Conservation (phyloP, 306 rosid species). For the Dryas alaskensis region DNA sequence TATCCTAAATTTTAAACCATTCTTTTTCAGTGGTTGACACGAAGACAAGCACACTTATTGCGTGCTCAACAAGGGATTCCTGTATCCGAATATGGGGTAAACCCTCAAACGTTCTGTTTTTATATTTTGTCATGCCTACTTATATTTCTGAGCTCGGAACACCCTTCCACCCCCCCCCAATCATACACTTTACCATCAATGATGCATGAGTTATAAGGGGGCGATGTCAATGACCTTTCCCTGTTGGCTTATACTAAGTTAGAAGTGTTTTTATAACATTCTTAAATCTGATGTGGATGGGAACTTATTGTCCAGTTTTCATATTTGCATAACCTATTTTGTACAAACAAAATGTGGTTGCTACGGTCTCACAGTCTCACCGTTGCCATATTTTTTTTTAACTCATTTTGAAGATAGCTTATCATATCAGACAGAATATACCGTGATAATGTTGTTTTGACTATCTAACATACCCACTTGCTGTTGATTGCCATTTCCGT, state of each 20-base stretch:
- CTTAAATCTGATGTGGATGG: no score
- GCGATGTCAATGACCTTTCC: no score
- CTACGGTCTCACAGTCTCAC: not conserved
- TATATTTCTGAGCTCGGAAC: not conserved
- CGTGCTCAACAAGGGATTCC: constrained; percentile 99
- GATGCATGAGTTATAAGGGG: no score
- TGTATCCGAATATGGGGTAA: constrained; percentile 89
- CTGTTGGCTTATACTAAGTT: no score
- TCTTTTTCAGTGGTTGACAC: constrained; percentile 75
- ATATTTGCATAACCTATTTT: not conserved
- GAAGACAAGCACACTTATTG: constrained; percentile 88
- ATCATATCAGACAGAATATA: not conserved
- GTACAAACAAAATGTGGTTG: not conserved
- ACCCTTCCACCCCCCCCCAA: no score
- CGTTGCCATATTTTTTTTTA: not conserved
- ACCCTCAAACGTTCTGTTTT: constrained; percentile 1
- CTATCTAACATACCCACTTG: not conserved
- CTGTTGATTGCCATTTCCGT: not conserved
- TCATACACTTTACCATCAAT: no score
- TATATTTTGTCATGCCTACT: not conserved
- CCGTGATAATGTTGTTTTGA: not conserved
- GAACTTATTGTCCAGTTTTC: no score
- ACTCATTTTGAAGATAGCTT: not conserved
- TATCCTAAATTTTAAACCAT: constrained; percentile 27
- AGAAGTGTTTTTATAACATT: no score